A percentile compares a stretch with the other conserved stretches of the same genome.
These are phyloP conservation scores for Eucalyptus tenuipes DNA, from an alignment of 345 rosid genomes.

Conservation along the genomic window DNA sequence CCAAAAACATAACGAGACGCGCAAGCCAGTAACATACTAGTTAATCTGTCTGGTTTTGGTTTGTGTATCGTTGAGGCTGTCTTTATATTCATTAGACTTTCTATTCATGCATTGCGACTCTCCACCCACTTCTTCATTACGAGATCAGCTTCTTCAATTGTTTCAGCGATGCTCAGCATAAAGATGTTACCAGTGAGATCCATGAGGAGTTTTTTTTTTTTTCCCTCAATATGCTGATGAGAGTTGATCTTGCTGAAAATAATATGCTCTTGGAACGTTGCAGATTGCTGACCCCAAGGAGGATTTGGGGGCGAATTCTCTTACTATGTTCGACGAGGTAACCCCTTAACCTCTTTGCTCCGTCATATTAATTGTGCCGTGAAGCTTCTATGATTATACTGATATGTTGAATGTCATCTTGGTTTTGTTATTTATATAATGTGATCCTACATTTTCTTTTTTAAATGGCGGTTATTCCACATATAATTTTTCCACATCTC, in stretches of 20 bases:
- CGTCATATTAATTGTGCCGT: not conserved
- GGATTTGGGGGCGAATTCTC: constrained; percentile 71
- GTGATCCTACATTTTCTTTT: too few relatives aligned
- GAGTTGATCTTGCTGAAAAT: not conserved
- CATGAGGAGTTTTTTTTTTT: not conserved
- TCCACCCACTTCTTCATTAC: not conserved
- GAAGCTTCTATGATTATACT: not conserved
- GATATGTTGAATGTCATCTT: not conserved
- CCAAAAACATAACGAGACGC: constrained; percentile 64
- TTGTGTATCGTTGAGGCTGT: not conserved
- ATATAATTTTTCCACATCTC: too few relatives aligned
- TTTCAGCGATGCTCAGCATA: constrained; percentile 49
- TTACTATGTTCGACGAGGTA: constrained; percentile 13
- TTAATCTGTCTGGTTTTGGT: not conserved
- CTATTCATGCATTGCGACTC: not conserved
- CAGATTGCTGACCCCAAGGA: constrained; percentile 69
- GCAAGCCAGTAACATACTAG: constrained; percentile 36
- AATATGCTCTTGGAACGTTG: not conserved
- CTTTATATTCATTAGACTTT: not conserved
- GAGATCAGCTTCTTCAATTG: constrained; percentile 70
- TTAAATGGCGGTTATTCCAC: too few relatives aligned
- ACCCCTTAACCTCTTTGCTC: not conserved
- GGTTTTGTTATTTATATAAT: too few relatives aligned
- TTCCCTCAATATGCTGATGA: not conserved
- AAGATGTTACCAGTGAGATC: constrained; percentile 42